Conservation (phyloP, 2,329 filamentous ascomycete species). For the Arthrobotrys sphaeroides region DNA sequence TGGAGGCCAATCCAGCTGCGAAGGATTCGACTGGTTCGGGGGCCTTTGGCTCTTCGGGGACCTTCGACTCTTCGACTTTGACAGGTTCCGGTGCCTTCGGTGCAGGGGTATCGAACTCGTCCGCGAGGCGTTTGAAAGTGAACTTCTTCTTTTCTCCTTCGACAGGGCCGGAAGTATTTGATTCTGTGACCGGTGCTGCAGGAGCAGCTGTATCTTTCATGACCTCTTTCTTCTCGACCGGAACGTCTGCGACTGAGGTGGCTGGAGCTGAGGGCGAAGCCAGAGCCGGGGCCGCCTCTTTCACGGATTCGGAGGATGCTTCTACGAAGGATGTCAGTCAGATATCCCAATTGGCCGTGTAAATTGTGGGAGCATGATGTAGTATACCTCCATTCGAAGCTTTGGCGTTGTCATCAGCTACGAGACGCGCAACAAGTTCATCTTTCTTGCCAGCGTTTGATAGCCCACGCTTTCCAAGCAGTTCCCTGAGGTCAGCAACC, state of each 20-base stretch:
- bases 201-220: background rate
- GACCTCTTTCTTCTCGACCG: constrained; percentile 53
- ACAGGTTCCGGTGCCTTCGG: constrained; percentile 12
- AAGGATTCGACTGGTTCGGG: constrained; percentile 27
- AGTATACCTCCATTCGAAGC: constrained; percentile 39
- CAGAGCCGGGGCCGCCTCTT: background rate
- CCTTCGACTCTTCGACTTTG: background rate
- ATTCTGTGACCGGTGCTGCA: background rate
- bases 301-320: constrained; percentile 1
- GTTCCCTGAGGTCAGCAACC: constrained; percentile 84
- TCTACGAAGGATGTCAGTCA: constrained; percentile 6
- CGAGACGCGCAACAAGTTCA: constrained; percentile 78
- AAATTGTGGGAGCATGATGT: background rate
- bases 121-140: constrained; percentile 49
- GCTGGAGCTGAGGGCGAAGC: background rate
- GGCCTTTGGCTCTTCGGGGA: constrained; percentile 1
- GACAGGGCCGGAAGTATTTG: background rate
- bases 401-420: constrained; percentile 39
- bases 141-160: constrained; percentile 53
- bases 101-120: constrained; percentile 41
- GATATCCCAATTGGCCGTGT: background rate
- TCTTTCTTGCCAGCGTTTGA: constrained; percentile 81
- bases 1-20: constrained; percentile 25
- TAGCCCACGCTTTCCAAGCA: constrained; percentile 77
- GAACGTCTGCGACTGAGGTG: background rate